Conservation (phyloP, 805 yeast species). For the Lipomyces mesembrius region DNA sequence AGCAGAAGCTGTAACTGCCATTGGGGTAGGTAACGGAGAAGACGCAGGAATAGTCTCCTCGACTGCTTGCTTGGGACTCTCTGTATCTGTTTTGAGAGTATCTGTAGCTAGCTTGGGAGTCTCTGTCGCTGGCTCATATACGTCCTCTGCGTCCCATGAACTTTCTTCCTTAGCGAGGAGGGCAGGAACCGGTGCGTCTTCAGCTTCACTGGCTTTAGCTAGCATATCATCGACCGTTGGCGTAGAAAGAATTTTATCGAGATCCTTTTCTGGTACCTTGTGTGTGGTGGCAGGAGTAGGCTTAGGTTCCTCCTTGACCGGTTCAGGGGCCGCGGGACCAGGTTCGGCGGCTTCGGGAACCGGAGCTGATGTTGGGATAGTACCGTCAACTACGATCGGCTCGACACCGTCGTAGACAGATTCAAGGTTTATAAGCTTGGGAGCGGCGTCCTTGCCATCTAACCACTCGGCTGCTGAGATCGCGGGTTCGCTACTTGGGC, state of each 20-base stretch:
- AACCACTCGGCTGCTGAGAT: conserved; percentile 79
- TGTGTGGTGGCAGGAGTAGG: conserved; percentile 41
- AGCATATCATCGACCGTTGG: conserved; percentile 55
- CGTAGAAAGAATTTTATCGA: conserved; percentile 56
- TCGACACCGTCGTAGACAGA: conserved; percentile 54
- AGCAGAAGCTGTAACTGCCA: conserved; percentile 12
- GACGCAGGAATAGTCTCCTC: conserved; percentile 14
- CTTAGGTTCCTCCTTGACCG: conserved; percentile 24
- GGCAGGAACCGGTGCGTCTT: conserved; percentile 43
- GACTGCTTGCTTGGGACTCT: neutral
- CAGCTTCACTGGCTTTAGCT: conserved; percentile 54
- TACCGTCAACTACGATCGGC: conserved; percentile 27
- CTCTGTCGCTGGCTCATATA: conserved; percentile 27
- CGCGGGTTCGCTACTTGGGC: conserved; percentile 81
- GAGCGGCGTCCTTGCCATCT: conserved; percentile 76
- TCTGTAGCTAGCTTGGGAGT: neutral
- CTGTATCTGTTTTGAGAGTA: no score
- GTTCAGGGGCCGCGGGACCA: conserved; percentile 24
- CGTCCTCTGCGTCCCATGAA: conserved; percentile 49
- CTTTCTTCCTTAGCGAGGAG: conserved; percentile 38
- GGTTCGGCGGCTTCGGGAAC: conserved; percentile 24
- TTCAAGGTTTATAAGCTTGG: conserved; percentile 75
- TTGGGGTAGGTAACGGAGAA: conserved; percentile 10
- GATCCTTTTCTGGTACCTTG: conserved; percentile 50
- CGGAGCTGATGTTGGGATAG: conserved; percentile 26